Base-by-base conservation (phyloP, 257 asterid species). In the Rubia yunnanensis region DNA sequence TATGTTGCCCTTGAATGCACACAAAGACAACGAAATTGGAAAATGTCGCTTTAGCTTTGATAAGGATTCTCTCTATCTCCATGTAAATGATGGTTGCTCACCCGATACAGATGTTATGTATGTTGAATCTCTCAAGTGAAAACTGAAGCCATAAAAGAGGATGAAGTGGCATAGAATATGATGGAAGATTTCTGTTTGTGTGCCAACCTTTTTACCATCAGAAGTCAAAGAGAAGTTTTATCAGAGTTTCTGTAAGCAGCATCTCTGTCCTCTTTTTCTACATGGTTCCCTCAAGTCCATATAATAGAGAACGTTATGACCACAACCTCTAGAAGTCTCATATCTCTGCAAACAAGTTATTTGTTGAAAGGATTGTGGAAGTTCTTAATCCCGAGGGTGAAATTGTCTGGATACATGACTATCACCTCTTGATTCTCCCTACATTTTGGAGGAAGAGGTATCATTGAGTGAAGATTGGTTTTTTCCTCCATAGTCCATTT, bases 251-350 rank as follows among this genome's bases (percentile, higher is more conserved):
- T 89, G 96, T 74, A 89, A 89, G 63, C 96, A 86, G 74, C 82
- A 86, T 50, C 73, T 89, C 22, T 89, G 96, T 95, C 95, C 96
- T 74, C 66, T 89, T 69, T 89, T 89, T 79, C 96, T 89, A 89
- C 72, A 89, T 89, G 96, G 95, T 89, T 48, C 96, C 96, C 44
- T 73, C 86, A 23, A 85, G 95, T 10, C 96, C 92, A 0, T 92
- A 89, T 69, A 95, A 84, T 39, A 92, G 95, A 52, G 96, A 95
- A 34, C 75, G 96, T 73, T 89, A 86, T 35, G 96, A 89, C 60
- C 92, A 95, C 3, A 66, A 80, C 24, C 63, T 84, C 24, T 81
- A 83, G 86, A 81, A 81, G 65, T 79, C 83, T 7, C 78, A 81
- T 67, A 83, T 81, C n/a, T 76, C 79, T 0, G 86, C 83, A 56